Percentiles rank a stretch among this genome's conserved stretches.
Evolutionary conservation across 768 basidiomycete species (phyloP).

Genomic region (Lactifluus subvellereus): DNA sequence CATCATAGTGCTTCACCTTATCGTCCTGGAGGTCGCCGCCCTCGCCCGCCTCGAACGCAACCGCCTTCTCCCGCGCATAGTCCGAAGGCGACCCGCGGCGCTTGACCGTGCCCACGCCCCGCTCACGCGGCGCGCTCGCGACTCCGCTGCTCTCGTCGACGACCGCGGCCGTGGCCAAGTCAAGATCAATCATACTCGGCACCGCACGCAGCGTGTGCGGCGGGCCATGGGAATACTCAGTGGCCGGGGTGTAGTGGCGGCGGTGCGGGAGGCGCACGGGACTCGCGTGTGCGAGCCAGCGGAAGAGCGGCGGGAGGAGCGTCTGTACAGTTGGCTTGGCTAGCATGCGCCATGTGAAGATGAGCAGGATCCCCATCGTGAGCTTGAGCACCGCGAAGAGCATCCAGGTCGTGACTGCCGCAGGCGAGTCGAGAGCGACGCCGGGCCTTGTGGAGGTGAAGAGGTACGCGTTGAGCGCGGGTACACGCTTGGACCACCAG

Average conservation of each 20-base stretch:
- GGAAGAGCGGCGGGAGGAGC: slow-evolving; percentile 79
- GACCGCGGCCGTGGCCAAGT: slow-evolving; percentile 28
- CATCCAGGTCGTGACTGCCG: slow-evolving; percentile 36
- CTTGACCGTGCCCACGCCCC: slow-evolving; percentile 32
- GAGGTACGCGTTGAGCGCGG: slow-evolving; percentile 33
- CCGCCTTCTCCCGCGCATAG: slow-evolving; percentile 16
- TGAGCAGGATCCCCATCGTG: slow-evolving; percentile 58
- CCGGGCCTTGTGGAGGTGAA: slow-evolving; percentile 49
- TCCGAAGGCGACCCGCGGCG: slow-evolving; percentile 14
- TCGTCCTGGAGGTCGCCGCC: slow-evolving; percentile 28
- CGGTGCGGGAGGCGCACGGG: slow-evolving; percentile 72
- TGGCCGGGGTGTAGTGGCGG: slow-evolving; percentile 86
- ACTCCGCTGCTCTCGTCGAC: slow-evolving; percentile 27
- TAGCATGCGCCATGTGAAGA: slow-evolving; percentile 84
- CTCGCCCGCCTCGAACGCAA: slow-evolving; percentile 19
- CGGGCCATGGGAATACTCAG: slow-evolving; percentile 74
- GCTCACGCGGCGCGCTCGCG: slow-evolving; percentile 38
- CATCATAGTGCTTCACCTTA: slow-evolving; percentile 73
- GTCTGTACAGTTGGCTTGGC: slow-evolving; percentile 73
- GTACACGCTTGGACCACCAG: slow-evolving; percentile 51
- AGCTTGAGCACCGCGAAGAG: slow-evolving; percentile 37
- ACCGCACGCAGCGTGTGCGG: slow-evolving; percentile 62
- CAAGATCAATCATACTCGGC: slow-evolving; percentile 80
- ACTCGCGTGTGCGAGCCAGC: slow-evolving; percentile 49
- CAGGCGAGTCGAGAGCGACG: slow-evolving; percentile 39